Percentiles rank a stretch among this genome's conserved stretches.
Evolutionary conservation across 345 rosid genomes (phyloP).

Genomic region (Noccaea caerulescens): DNA sequence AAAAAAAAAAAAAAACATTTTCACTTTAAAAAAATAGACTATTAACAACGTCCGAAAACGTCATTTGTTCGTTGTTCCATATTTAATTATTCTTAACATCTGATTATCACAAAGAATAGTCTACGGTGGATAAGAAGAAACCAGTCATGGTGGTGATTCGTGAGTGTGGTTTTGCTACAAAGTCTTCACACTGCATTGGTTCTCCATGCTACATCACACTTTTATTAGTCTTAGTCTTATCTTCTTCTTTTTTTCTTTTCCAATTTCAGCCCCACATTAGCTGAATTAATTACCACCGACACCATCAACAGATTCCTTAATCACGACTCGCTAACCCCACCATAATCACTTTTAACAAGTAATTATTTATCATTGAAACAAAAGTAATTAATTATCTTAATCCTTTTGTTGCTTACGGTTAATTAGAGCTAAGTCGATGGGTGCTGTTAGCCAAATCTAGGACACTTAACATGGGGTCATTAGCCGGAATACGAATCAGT

Average conservation of each 20-base stretch:
- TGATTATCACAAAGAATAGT: background rate
- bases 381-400: conserved; percentile 15
- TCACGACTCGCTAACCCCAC: conserved; percentile 3
- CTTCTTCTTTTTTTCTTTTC: background rate
- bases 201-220: conserved; percentile 28
- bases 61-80: too few species aligned
- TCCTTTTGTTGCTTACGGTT: conserved; percentile 32
- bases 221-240: background rate
- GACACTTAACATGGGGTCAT: conserved; percentile 4
- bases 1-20: too few species aligned
- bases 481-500: background rate
- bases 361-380: conserved; percentile 4
- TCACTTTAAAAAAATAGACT: too few species aligned
- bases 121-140: conserved; percentile 16
- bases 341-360: conserved; percentile 14
- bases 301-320: conserved; percentile 19
- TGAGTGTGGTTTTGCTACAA: conserved; percentile 21
- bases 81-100: background rate
- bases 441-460: conserved; percentile 3
- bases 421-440: conserved; percentile 3
- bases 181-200: conserved; percentile 23
- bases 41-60: too few species aligned
- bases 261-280: conserved; percentile 23
- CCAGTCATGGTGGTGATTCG: conserved; percentile 13
- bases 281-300: conserved; percentile 22